Base-by-base conservation (phyloP, 2,329 filamentous ascomycete species). In the Botryotinia convoluta region DNA sequence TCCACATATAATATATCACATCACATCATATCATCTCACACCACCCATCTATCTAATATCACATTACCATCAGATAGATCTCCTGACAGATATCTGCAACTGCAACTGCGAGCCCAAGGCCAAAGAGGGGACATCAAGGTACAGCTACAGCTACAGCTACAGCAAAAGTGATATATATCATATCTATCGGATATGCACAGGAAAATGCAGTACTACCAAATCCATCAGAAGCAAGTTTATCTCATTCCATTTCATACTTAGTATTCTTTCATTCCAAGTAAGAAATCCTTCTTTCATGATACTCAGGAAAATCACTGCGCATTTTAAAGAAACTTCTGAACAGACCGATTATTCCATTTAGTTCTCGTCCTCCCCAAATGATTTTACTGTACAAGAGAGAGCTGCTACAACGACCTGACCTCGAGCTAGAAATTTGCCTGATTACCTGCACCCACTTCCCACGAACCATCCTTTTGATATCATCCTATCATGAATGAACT, bases 381-480 rank as follows among this genome's bases (percentile, higher is more conserved):
- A 71, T 39, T 35, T 65, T 71, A 71, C 59, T 71, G 69, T 71
- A 71, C 69, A 71, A 71, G 60, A 71, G 69, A 71, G 69, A 71
- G 42, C 42, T 54, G 32, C 59, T 54, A 65, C 60, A 64, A 64
- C 35, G n/a, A 64, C 57, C n/a, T 64, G n/a, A 42, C 44, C 63
- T 44, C 18, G 18, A 71, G 57, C 69, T 62, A 71, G 60, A 63
- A 71, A 37, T 37, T 71, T 29, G 51, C 29, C 20, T 39, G 59
- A 61, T 42, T 65, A 65, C 29, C 62, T 39, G 62, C 69, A 37
- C 39, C 35, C 45, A 64, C 42, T 48, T 22, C 35, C 29, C 32
- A 51, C 59, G 44, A 64, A 44, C 59, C 37, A 71, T 42, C 67
- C 51, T 68, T 68, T 68, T 54, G 64, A 68, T 68, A 68, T 68